Evolutionary conservation across 257 asterid genomes (phyloP).

Genomic region (Phtheirospermum japonicum): DNA sequence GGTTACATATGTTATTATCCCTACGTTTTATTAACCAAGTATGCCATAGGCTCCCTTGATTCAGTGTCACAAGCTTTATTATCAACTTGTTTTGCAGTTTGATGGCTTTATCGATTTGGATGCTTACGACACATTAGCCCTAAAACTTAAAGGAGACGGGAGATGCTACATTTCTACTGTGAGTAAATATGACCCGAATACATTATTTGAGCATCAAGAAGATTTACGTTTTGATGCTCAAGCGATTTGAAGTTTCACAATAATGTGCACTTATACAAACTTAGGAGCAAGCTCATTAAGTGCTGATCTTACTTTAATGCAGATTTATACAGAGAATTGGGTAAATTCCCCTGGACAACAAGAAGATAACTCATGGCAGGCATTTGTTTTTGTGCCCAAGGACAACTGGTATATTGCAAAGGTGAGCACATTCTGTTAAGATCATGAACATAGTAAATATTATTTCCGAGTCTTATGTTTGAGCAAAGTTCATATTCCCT

Average conservation of each 20-base stretch:
- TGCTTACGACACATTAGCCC: slow-evolving; percentile 70
- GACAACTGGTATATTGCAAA: slow-evolving; percentile 90
- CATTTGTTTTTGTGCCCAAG: slow-evolving; percentile 77
- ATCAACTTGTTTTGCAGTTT: slow-evolving; percentile 52
- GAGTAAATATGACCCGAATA: slow-evolving; percentile 38
- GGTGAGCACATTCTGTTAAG: slow-evolving; percentile 44
- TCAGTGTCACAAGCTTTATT: slow-evolving; percentile 13
- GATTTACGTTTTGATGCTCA: slow-evolving; percentile 15
- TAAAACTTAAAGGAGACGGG: slow-evolving; percentile 91
- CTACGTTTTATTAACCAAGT: too few species aligned
- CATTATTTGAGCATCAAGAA: slow-evolving; percentile 12
- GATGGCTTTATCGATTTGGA: slow-evolving; percentile 96
- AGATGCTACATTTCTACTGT: slow-evolving; percentile 96
- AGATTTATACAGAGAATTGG: slow-evolving; percentile 99
- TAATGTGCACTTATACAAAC: slow-evolving; percentile 16
- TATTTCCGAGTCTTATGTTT: neutral
- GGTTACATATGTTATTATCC: too few species aligned
- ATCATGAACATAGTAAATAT: neutral
- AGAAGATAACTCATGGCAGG: slow-evolving; percentile 99
- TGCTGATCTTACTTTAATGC: slow-evolving; percentile 32
- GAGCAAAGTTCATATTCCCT: too few species aligned
- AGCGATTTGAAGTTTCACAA: slow-evolving; percentile 13
- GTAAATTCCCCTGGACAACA: slow-evolving; percentile 96
- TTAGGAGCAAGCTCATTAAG: slow-evolving; percentile 23
- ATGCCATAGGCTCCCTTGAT: neutral